These are phyloP conservation scores for Claviceps purpurea DNA, from an alignment of 2,329 filamentous ascomycete species.

Conservation along the genomic window DNA sequence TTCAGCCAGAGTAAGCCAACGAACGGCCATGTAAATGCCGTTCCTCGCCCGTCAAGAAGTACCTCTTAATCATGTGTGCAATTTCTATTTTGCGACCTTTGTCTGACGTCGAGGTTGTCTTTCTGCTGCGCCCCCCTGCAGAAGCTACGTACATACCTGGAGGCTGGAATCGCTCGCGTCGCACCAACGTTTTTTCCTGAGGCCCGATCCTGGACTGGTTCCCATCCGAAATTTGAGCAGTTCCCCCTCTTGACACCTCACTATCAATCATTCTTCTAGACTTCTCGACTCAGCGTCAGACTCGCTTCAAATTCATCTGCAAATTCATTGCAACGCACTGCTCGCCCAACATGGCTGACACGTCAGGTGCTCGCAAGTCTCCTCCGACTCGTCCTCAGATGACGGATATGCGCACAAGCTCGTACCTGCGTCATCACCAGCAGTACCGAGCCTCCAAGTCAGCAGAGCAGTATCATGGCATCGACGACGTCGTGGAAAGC, in stretches of 20 bases:
- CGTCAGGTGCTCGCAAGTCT: constrained; percentile 17
- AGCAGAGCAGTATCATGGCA: constrained; percentile 44
- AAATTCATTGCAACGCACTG: not conserved
- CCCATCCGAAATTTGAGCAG: not conserved
- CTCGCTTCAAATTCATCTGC: not conserved
- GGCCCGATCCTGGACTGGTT: not conserved
- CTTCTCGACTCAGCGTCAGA: not conserved
- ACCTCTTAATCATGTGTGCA: too few relatives aligned
- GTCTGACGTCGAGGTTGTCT: not conserved
- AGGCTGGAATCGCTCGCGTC: not conserved
- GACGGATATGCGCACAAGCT: constrained; percentile 40
- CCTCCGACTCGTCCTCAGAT: constrained; percentile 33
- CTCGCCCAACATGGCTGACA: constrained; percentile 18
- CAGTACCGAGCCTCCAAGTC: constrained; percentile 45
- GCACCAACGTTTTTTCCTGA: not conserved
- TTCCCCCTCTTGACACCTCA: not conserved
- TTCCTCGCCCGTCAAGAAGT: too few relatives aligned
- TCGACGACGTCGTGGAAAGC: constrained; percentile 52
- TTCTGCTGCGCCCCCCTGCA: not conserved
- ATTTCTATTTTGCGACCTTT: too few relatives aligned
- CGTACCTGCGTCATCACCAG: constrained; percentile 49
- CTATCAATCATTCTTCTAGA: not conserved
- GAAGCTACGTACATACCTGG: not conserved
- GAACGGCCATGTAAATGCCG: too few relatives aligned
- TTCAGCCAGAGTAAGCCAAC: too few relatives aligned